phyloP scores from a whole-genome alignment of 2,329 filamentous ascomycete species.

The Penicillium sp. region DNA sequence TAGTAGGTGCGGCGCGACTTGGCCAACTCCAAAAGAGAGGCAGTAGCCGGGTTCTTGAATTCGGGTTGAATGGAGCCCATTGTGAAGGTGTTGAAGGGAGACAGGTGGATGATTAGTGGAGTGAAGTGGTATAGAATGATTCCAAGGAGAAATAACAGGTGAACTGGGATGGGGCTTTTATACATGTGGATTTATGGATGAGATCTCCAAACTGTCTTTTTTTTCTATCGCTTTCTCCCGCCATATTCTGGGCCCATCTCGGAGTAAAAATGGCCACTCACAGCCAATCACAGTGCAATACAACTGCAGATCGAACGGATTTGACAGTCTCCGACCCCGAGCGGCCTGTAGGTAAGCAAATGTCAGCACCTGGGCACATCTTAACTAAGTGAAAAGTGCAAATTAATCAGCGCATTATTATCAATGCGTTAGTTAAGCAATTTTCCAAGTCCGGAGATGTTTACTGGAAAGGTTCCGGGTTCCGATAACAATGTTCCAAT shows the following conservation, averaged over 20 bases:
- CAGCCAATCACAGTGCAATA: not conserved
- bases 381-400: not conserved
- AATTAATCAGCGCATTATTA: not conserved
- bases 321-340: not conserved
- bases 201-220: not conserved
- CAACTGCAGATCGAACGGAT: not conserved
- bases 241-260: not conserved
- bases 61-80: slow-evolving; percentile 31
- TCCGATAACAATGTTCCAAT: too few relatives aligned
- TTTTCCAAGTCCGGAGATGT: not conserved
- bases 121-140: not conserved
- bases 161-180: not conserved
- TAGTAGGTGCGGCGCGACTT: slow-evolving; percentile 29
- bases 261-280: not conserved
- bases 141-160: not conserved
- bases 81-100: slow-evolving; percentile 23
- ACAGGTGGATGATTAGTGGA: not conserved
- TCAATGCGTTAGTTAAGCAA: not conserved
- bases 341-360: not conserved
- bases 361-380: not conserved
- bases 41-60: slow-evolving; percentile 29
- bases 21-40: slow-evolving; percentile 25
- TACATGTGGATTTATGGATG: not conserved
- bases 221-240: not conserved
- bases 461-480: too few relatives aligned